Evolutionary conservation across 2,329 filamentous ascomycete species (phyloP).

Genomic region (Aspergillus sp.): DNA sequence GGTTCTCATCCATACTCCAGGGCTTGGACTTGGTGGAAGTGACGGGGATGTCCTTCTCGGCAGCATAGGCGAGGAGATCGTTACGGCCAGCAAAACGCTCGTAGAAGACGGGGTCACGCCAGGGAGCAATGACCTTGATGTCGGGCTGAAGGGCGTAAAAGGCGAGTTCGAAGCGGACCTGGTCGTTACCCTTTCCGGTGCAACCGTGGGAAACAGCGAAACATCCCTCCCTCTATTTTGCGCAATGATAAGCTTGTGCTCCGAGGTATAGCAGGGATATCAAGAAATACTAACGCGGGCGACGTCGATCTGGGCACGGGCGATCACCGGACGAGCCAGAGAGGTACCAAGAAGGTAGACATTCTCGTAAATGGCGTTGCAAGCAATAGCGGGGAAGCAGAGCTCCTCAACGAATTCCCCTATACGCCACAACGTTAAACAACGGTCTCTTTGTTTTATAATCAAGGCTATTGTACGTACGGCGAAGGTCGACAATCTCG

Average conservation of each 20-base stretch:
- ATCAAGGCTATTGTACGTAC: conserved; percentile 17
- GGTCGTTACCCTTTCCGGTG: conserved; percentile 55
- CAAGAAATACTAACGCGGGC: conserved; percentile 21
- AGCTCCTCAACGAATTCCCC: conserved; percentile 78
- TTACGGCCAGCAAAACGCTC: conserved; percentile 54
- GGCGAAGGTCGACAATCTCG: conserved; percentile 66
- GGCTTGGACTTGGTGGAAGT: conserved; percentile 54
- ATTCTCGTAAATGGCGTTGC: conserved; percentile 69
- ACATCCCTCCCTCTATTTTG: conserved; percentile 47
- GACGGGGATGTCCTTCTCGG: conserved; percentile 52
- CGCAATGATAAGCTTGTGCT: background rate
- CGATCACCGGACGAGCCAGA: conserved; percentile 53
- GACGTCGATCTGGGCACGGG: conserved; percentile 48
- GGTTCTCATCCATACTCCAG: conserved; percentile 62
- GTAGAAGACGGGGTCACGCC: conserved; percentile 55
- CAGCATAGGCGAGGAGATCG: conserved; percentile 55
- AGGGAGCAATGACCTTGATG: conserved; percentile 56
- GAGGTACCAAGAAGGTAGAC: conserved; percentile 61
- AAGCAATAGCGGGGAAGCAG: conserved; percentile 73
- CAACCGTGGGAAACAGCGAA: conserved; percentile 51
- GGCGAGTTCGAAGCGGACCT: conserved; percentile 56
- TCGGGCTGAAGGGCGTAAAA: conserved; percentile 54
- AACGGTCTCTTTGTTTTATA: background rate
- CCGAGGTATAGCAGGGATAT: background rate
- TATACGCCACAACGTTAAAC: conserved; percentile 9